Evolutionary conservation across 2,329 filamentous ascomycete species (phyloP).

Genomic region (Fusarium heterosporum): DNA sequence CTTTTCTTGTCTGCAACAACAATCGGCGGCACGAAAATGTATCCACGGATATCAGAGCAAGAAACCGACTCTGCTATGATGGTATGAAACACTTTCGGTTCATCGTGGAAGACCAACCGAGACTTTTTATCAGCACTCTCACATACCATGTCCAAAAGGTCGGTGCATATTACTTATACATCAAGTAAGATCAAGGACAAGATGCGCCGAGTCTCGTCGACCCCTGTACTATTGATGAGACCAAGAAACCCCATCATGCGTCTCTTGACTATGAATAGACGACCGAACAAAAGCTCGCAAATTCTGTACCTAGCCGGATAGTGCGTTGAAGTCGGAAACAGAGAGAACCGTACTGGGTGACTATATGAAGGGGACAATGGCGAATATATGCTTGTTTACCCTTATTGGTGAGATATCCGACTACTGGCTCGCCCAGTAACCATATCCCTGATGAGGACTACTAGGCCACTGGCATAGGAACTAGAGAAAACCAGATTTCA

Average conservation of each 20-base stretch:
- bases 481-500: neutral
- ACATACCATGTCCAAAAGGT: neutral
- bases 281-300: neutral
- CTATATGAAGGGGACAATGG: neutral
- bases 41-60: neutral
- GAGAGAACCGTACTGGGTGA: neutral
- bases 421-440: neutral
- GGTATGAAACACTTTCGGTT: neutral
- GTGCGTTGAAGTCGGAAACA: neutral
- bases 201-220: neutral
- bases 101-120: neutral
- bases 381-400: neutral
- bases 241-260: neutral
- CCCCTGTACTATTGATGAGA: neutral
- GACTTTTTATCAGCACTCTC: neutral
- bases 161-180: neutral
- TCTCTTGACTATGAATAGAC: neutral
- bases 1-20: neutral
- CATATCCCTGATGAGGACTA: neutral
- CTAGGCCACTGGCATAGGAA: neutral
- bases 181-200: neutral
- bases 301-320: neutral
- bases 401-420: neutral
- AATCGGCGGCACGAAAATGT: neutral
- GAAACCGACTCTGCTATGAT: fast-evolving